These are phyloP conservation scores for Tetrahymena malaccensis DNA, from an alignment of 73 alveolate species.

Conservation along the genomic window DNA sequence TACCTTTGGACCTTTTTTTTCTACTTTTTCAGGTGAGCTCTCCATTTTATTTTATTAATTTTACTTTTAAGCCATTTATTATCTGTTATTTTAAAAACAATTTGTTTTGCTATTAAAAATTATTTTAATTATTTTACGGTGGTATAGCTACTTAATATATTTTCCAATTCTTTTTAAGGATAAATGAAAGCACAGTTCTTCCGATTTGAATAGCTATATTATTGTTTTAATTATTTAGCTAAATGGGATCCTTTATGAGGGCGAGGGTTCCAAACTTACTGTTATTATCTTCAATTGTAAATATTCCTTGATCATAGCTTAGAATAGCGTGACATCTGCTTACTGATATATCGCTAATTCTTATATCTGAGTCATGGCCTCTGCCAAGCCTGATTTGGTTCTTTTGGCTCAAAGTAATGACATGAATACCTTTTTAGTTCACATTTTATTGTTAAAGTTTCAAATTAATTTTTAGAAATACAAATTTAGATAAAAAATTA, in stretches of 20 bases:
- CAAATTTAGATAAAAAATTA: not conserved
- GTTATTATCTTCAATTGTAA: slow-evolving; percentile 34
- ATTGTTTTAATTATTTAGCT: slow-evolving; percentile 1
- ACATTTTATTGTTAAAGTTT: not conserved
- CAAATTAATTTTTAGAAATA: no score
- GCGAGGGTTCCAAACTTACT: slow-evolving; percentile 53
- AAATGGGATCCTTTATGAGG: slow-evolving; percentile 14
- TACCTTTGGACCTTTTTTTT: not conserved
- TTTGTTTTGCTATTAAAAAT: not conserved
- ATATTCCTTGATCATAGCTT: slow-evolving; percentile 7
- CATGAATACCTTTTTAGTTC: not conserved
- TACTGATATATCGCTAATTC: slow-evolving; percentile 44
- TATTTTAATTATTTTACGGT: not conserved
- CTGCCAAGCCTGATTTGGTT: slow-evolving; percentile 44
- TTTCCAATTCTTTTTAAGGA: slow-evolving; percentile 20
- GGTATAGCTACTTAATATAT: not conserved
- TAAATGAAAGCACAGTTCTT: slow-evolving; percentile 25
- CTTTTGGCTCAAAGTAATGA: slow-evolving; percentile 32
- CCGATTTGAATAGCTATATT: slow-evolving; percentile 32
- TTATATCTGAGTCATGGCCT: slow-evolving; percentile 55
- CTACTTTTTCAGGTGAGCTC: not conserved
- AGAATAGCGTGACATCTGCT: slow-evolving; percentile 47
- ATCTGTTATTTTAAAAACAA: not conserved
- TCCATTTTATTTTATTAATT: not conserved
- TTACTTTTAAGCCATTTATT: not conserved